Conservation (phyloP, 768 basidiomycete genomes). For the Pholiota conissans region DNA sequence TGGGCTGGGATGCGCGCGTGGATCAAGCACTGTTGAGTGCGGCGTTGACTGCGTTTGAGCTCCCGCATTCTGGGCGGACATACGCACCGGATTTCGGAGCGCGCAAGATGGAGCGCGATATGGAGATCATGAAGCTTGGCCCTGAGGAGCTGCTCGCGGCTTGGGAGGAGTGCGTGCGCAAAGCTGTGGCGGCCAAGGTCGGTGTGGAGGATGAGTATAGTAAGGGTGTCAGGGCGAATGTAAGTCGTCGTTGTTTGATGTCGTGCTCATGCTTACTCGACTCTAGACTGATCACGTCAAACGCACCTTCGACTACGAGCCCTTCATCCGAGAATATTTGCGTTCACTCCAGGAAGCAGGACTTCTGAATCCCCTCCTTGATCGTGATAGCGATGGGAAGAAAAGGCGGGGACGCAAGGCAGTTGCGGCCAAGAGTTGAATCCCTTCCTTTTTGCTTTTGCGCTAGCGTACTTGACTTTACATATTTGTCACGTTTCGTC, state of each 20-base stretch:
- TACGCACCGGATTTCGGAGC: slow-evolving; percentile 47
- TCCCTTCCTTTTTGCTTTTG: too few species aligned
- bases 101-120: slow-evolving; percentile 40
- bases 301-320: slow-evolving; percentile 64
- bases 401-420: slow-evolving; percentile 20
- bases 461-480: too few species aligned
- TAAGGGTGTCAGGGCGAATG: slow-evolving; percentile 43
- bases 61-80: slow-evolving; percentile 23
- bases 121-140: slow-evolving; percentile 45
- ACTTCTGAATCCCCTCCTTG: slow-evolving; percentile 42
- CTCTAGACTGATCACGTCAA: slow-evolving; percentile 51
- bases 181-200: slow-evolving; percentile 38
- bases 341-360: slow-evolving; percentile 44
- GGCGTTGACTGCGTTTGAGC: slow-evolving; percentile 21
- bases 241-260: slow-evolving; percentile 27
- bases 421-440: slow-evolving; percentile 3
- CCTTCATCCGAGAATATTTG: slow-evolving; percentile 47
- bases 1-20: slow-evolving; percentile 43
- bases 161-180: slow-evolving; percentile 49
- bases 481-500: too few species aligned
- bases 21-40: slow-evolving; percentile 34
- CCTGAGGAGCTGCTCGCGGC: slow-evolving; percentile 32
- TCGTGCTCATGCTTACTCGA: background rate
- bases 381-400: slow-evolving; percentile 33
- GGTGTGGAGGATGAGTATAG: slow-evolving; percentile 50